phyloP scores from a whole-genome alignment of 805 yeast genomes.

The Pichia thaimueangensis region DNA sequence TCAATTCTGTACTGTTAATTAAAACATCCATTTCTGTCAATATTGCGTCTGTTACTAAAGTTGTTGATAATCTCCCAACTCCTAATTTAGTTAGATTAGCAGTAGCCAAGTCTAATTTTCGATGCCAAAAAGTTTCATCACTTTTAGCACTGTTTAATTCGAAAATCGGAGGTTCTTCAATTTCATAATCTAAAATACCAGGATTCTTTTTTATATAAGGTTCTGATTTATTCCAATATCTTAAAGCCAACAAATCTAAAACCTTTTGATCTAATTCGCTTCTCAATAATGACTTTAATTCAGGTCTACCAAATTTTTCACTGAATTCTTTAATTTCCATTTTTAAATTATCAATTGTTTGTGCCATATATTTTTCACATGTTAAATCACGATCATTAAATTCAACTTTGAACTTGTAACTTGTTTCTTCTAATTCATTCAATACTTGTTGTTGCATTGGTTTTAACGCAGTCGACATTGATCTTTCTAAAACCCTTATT shows the following conservation, averaged over 20 bases:
- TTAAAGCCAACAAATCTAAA: slow-evolving; percentile 76
- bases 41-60: slow-evolving; percentile 73
- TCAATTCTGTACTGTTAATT: slow-evolving; percentile 65
- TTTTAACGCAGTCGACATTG: slow-evolving; percentile 82
- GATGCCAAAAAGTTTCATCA: slow-evolving; percentile 81
- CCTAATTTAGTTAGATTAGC: slow-evolving; percentile 87
- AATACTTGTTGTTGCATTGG: slow-evolving; percentile 85
- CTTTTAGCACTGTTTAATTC: slow-evolving; percentile 51
- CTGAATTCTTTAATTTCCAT: slow-evolving; percentile 82
- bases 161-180: slow-evolving; percentile 43
- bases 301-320: slow-evolving; percentile 73
- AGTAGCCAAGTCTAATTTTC: slow-evolving; percentile 77
- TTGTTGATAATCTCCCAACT: slow-evolving; percentile 84
- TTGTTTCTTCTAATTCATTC: slow-evolving; percentile 87
- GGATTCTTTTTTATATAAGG: slow-evolving; percentile 17
- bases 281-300: slow-evolving; percentile 70
- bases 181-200: slow-evolving; percentile 11
- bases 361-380: slow-evolving; percentile 90
- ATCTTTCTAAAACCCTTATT: slow-evolving; percentile 78
- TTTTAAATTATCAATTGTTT: slow-evolving; percentile 82
- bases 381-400: slow-evolving; percentile 92
- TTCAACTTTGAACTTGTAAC: slow-evolving; percentile 91
- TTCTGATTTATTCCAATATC: slow-evolving; percentile 81
- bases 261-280: slow-evolving; percentile 86
- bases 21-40: slow-evolving; percentile 70